Conservation (phyloP, 306 rosid genomes). For the Hippophae rhamnoides region DNA sequence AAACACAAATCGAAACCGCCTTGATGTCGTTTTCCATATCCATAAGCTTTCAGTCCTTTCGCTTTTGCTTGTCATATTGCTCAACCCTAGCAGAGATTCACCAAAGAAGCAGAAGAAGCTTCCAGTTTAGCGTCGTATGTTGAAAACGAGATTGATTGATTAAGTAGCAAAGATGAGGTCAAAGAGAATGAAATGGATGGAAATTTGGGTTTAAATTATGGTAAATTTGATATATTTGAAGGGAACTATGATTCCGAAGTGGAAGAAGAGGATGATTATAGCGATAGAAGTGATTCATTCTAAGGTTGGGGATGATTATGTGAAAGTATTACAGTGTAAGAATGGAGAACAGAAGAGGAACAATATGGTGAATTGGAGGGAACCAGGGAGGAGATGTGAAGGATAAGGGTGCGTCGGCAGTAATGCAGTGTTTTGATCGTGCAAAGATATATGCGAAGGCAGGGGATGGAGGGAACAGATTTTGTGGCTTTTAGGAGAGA, state of each 20-base stretch:
- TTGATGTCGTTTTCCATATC: conserved; percentile 45
- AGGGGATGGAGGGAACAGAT: conserved; percentile 83
- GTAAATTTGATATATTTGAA: conserved; percentile 22
- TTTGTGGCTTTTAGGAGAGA: conserved; percentile 90
- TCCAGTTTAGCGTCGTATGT: conserved; percentile 25
- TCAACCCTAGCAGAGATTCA: conserved; percentile 25
- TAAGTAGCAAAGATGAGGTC: conserved; percentile 17
- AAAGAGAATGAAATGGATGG: conserved; percentile 3
- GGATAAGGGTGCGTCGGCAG: conserved; percentile 89
- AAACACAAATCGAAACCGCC: conserved; percentile 8
- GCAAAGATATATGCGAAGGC: conserved; percentile 65
- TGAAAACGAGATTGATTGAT: conserved; percentile 18
- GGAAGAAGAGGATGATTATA: conserved; percentile 19
- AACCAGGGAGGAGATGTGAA: conserved; percentile 24
- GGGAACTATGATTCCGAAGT: conserved; percentile 25
- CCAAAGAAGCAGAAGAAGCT: conserved; percentile 17
- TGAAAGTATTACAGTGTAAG: conserved; percentile 5
- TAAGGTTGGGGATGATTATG: conserved; percentile 1
- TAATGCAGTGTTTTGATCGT: conserved; percentile 89
- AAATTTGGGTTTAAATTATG: conserved; percentile 15
- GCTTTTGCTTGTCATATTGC: conserved; percentile 44
- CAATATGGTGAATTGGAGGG: conserved; percentile 17
- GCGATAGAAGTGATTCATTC: conserved; percentile 4
- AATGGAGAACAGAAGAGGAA: conserved; percentile 11
- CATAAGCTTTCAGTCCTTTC: conserved; percentile 34